These are phyloP conservation scores for Vicia faba DNA, from an alignment of 306 rosid genomes.

Conservation along the genomic window DNA sequence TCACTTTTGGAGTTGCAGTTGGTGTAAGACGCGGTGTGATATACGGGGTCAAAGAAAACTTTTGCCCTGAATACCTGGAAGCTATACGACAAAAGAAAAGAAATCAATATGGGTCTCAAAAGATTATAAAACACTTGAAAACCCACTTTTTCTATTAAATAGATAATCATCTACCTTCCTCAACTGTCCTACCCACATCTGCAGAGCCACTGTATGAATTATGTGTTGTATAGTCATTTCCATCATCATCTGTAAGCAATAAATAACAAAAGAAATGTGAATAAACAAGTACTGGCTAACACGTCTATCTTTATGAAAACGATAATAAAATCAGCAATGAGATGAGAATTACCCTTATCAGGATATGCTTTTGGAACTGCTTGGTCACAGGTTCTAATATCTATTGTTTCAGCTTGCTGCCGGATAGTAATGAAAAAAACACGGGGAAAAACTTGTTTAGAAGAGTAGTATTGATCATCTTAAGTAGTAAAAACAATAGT, in stretches of 20 bases:
- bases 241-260: conserved; percentile 64
- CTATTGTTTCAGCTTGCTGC: conserved; percentile 82
- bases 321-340: conserved; percentile 26
- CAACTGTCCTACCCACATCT: conserved; percentile 45
- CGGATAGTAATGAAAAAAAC: conserved; percentile 5
- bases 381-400: conserved; percentile 93
- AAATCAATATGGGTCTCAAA: conserved; percentile 17
- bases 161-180: conserved; percentile 68
- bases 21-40: conserved; percentile 93
- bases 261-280: conserved; percentile 35
- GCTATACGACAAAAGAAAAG: conserved; percentile 46
- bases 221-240: conserved; percentile 48
- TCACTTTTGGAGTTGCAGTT: conserved; percentile 81
- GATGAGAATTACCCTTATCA: conserved; percentile 62
- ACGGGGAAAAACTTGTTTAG: conserved; percentile 6
- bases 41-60: conserved; percentile 78
- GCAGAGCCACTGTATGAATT: conserved; percentile 57
- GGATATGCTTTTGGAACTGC: conserved; percentile 88
- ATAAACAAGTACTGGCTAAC: not conserved
- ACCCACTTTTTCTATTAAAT: conserved; percentile 11
- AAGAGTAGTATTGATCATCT: conserved; percentile 15
- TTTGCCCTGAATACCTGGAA: conserved; percentile 58
- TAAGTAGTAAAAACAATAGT: conserved; percentile 22
- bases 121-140: conserved; percentile 6
- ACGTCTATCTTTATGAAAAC: conserved; percentile 15